Base-by-base conservation (phyloP, 2,329 filamentous ascomycete species). In the Dothideomycetes sp. region DNA sequence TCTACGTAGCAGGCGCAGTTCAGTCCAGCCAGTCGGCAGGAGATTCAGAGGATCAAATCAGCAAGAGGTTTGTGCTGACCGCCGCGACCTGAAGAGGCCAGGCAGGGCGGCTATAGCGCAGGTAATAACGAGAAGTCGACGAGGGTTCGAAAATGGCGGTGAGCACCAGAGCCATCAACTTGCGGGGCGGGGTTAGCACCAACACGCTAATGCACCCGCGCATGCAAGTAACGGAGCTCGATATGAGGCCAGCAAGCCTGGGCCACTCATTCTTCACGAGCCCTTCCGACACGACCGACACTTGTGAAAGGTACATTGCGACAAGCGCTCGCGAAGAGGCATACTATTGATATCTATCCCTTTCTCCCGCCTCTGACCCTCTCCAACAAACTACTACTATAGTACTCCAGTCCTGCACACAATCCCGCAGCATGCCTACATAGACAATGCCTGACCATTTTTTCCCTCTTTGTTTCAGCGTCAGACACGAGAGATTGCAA, bases 141-240 rank as follows among this genome's bases (percentile, higher is more conserved):
- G 27, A 39, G 17, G 27, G 18, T 19, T 29, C 27, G 25, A 22
- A 40, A 40, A 40, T 49, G 45, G 25, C 31, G 23, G 39, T 52
- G 46, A 30, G 46, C 46, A 20, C 29, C 36, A 25, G 54, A 49
- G 22, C 25, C 43, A 31, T 42, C 50, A 24, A 39, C 47, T 15
- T 50, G 46, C 33, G 34, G 40, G 29, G 47, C 36, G 20, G 41
- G 38, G 18, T 40, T 29, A 6, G 22, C 22, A 40, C 10, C 19
- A 12, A 33, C 22, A 25, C 28, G 37, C 37, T 40, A 40, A 13
- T 25, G 9, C 4, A 32, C 27, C 31, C 30, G 36, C 10, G n/a
- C 36, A 31, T 39, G 36, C 36, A 39, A n/a, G n/a, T n/a, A n/a
- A n/a, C n/a, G n/a, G n/a, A n/a, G n/a, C n/a, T n/a, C n/a, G n/a